These are phyloP conservation scores for Clavulina sp. DNA, from an alignment of 768 basidiomycete species.

Conservation along the genomic window DNA sequence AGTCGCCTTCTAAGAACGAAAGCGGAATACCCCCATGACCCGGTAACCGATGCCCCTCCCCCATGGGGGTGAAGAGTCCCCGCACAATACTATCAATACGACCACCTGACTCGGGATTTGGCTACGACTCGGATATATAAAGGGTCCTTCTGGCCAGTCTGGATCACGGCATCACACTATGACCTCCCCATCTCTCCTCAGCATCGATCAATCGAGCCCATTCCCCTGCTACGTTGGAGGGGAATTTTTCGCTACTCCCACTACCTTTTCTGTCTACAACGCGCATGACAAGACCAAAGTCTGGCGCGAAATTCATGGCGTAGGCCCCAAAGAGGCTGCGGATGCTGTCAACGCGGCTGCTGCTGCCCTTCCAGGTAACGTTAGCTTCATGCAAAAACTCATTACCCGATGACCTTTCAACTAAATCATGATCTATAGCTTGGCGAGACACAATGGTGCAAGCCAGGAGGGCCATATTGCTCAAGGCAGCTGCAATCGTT, in stretches of 20 bases:
- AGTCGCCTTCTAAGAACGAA: too few species aligned
- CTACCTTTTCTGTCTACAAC: conserved; percentile 2
- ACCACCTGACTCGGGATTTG: too few species aligned
- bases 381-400: background rate
- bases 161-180: too few species aligned
- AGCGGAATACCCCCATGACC: too few species aligned
- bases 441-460: conserved; percentile 6
- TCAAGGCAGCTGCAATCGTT: conserved; percentile 10
- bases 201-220: background rate
- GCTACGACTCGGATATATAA: too few species aligned
- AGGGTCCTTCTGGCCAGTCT: too few species aligned
- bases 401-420: background rate
- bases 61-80: too few species aligned
- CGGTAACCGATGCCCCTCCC: too few species aligned
- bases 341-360: conserved; percentile 4
- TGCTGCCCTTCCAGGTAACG: conserved; percentile 1
- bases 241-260: background rate
- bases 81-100: too few species aligned
- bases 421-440: background rate
- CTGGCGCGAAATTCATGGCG: background rate
- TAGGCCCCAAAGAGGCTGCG: background rate
- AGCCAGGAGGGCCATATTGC: conserved; percentile 12
- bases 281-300: background rate
- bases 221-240: conserved; percentile 4
- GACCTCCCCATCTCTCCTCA: background rate